A percentile compares a stretch with the other conserved stretches of the same genome.
phyloP scores from a whole-genome alignment of 2,329 filamentous ascomycete species.

The Talaromyces pinophilus region DNA sequence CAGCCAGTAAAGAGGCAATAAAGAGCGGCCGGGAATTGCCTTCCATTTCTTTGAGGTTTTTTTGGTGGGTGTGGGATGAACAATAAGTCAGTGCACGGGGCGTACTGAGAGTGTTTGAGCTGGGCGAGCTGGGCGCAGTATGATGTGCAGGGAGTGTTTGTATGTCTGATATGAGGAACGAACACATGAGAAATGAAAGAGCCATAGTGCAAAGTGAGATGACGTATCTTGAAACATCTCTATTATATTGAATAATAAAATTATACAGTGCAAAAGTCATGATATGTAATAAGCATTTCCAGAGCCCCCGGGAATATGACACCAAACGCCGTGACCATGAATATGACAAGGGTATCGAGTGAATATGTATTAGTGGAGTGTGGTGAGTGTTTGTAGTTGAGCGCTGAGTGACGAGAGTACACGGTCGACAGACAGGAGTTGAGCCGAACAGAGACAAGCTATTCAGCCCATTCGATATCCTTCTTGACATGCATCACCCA shows the following conservation, averaged over 20 bases:
- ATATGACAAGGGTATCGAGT: conserved; percentile 18
- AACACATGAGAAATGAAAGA: not conserved
- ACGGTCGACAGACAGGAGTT: not conserved
- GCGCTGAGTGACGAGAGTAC: not conserved
- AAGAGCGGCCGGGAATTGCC: not conserved
- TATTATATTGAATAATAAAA: not conserved
- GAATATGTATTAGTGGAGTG: not conserved
- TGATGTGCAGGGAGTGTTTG: conserved; percentile 6
- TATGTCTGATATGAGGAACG: not conserved
- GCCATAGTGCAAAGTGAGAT: not conserved
- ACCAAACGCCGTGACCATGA: conserved; percentile 17
- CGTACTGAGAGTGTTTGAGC: not conserved
- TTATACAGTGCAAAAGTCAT: conserved; percentile 4
- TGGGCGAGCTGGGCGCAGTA: not conserved
- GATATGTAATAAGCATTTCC: conserved; percentile 1
- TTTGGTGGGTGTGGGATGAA: not conserved
- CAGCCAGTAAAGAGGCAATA: not conserved
- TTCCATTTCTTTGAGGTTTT: not conserved
- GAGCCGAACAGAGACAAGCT: conserved; percentile 12
- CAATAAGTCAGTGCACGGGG: not conserved
- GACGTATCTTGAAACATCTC: not conserved
- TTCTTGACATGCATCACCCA: conserved; percentile 50
- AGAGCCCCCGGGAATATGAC: not conserved
- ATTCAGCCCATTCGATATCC: conserved; percentile 35
- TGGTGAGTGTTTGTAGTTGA: not conserved